Evolutionary conservation across 805 yeast genomes (phyloP), one percentile per base, ranked within the genome.

Genomic region (Suhomyces sp.): DNA sequence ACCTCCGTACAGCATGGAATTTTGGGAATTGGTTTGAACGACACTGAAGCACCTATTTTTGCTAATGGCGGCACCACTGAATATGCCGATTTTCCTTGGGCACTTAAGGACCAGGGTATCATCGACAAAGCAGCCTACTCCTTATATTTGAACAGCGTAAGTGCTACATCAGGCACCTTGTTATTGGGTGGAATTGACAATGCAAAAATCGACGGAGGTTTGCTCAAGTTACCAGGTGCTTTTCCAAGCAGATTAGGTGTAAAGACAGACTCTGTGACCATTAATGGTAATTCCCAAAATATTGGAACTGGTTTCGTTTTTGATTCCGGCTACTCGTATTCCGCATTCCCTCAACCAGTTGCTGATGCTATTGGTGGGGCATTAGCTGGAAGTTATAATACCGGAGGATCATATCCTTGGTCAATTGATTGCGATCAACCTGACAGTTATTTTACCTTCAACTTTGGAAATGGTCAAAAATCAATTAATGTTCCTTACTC

Each of bases 131-230:
- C 51, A 3, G 43, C 53, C 13, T 59, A 51, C 43, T 59, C 62
- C 6, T 35, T 59, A 12, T 57, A 57, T 54, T 52, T 62, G 48
- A 55, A 58, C 48, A 29, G 29, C 3, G 19, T 24, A 5, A 15
- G 33, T 7, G 49, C 53, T 1, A 12, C 21, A 0, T 3, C 41
- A 6, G 66, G 65, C 4, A 35, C 57, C 1, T 40, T 62, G 24
- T 39, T 62, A 8, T 62, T 62, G 47, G 66, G 66, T 9, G 64
- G 59, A 7, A 56, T 59, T 20, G 66, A 62, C 53, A 40, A 50
- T 7, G 60, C 48, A 17, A 62, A 62, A 50, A 53, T 37, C 6
- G 41, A 17, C 12, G 22, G n/a, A 17, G 17, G n/a, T 19, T 19
- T 19, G n/a, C 21, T 37, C 13, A 37, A 8, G 2, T 37, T 17